These are phyloP conservation scores for Microsporum ferrugineum DNA, from an alignment of 2,329 filamentous ascomycete genomes.

Conservation along the genomic window DNA sequence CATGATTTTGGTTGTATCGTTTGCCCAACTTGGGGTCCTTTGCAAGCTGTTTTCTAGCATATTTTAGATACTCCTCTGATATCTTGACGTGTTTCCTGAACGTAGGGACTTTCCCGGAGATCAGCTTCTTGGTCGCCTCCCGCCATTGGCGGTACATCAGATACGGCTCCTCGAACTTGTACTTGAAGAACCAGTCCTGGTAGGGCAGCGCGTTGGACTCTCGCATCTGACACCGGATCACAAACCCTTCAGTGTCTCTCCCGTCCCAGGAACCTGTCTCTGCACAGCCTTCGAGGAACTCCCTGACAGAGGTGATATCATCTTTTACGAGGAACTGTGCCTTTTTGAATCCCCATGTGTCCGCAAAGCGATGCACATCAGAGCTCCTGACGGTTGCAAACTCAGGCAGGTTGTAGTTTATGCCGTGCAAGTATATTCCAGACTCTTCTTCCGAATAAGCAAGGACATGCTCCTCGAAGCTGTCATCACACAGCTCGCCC, in stretches of 20 bases:
- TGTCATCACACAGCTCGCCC: constrained; percentile 89
- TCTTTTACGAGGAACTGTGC: constrained; percentile 69
- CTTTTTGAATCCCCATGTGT: constrained; percentile 87
- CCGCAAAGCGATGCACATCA: constrained; percentile 80
- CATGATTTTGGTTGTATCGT: constrained; percentile 75
- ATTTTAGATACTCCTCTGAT: constrained; percentile 81
- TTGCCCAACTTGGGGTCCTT: constrained; percentile 56
- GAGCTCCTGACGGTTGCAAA: constrained; percentile 77
- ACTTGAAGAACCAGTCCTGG: constrained; percentile 99
- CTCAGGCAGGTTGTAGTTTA: constrained; percentile 88
- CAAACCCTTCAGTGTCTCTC: constrained; percentile 91
- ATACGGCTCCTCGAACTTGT: constrained; percentile 98
- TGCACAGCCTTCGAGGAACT: constrained; percentile 71
- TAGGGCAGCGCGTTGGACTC: constrained; percentile 44
- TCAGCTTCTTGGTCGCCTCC: constrained; percentile 86
- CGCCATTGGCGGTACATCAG: constrained; percentile 98
- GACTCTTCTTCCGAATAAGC: constrained; percentile 72
- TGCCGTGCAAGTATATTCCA: constrained; percentile 86
- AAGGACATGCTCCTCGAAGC: constrained; percentile 92
- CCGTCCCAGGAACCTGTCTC: constrained; percentile 84
- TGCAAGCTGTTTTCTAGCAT: constrained; percentile 62
- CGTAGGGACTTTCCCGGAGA: constrained; percentile 59
- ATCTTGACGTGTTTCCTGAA: constrained; percentile 81
- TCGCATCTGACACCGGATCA: constrained; percentile 71
- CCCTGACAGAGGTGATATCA: constrained; percentile 60